phyloP scores from a whole-genome alignment of 495 filamentous ascomycete species.

The Penicilliopsis zonata region DNA sequence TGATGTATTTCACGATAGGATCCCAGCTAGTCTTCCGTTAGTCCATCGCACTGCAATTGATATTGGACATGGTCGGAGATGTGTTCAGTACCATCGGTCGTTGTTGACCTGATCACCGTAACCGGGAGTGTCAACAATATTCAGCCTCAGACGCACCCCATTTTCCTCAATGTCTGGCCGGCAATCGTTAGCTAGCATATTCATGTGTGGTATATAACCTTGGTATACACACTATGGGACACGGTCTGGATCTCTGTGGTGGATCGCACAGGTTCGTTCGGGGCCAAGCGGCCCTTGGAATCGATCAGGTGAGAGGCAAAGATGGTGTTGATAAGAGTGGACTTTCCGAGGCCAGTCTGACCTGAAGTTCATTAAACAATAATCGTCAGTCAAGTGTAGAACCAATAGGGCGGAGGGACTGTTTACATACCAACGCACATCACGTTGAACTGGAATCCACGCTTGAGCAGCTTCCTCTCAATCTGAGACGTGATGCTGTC shows the following conservation, averaged over 20 bases:
- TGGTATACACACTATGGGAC: slow-evolving; percentile 58
- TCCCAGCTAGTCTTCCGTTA: slow-evolving; percentile 49
- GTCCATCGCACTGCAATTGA: slow-evolving; percentile 3
- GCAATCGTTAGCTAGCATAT: slow-evolving; percentile 9
- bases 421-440: slow-evolving; percentile 90
- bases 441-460: slow-evolving; percentile 99
- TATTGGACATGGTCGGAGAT: slow-evolving; percentile 2
- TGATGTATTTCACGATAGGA: slow-evolving; percentile 99
- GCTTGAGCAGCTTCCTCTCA: slow-evolving; percentile 98
- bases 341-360: slow-evolving; percentile 97
- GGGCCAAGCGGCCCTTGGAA: slow-evolving; percentile 86
- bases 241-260: slow-evolving; percentile 97
- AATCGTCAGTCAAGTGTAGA: slow-evolving; percentile 6
- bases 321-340: slow-evolving; percentile 99
- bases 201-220: too few species aligned
- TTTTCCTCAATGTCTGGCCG: slow-evolving; percentile 87
- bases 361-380: slow-evolving; percentile 39
- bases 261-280: slow-evolving; percentile 82
- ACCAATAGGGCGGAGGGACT: background rate
- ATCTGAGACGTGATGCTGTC: slow-evolving; percentile 98
- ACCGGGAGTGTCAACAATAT: slow-evolving; percentile 71
- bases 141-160: slow-evolving; percentile 63
- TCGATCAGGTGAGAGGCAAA: slow-evolving; percentile 99
- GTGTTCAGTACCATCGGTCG: slow-evolving; percentile 49
- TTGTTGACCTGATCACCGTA: slow-evolving; percentile 79